Evolutionary conservation across 768 basidiomycete species (phyloP).

Genomic region (Clavaria fumosa): DNA sequence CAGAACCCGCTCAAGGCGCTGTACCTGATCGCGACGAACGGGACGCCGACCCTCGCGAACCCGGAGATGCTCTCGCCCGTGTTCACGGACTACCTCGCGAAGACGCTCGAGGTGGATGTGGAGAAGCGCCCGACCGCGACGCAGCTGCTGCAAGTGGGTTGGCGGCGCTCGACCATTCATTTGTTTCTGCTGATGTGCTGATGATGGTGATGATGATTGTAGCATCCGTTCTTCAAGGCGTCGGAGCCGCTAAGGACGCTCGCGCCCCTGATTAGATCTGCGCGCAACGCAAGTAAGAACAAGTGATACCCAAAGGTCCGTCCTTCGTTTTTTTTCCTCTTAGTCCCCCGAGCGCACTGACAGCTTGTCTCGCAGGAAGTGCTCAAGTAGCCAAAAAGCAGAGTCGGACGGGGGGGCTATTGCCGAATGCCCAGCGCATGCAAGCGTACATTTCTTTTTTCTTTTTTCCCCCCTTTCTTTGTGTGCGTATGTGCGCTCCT

Average conservation of each 20-base stretch:
- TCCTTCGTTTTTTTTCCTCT: not conserved
- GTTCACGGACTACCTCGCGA: conserved; percentile 82
- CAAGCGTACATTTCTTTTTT: no score
- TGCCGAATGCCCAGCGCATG: no score
- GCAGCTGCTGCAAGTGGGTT: conserved; percentile 55
- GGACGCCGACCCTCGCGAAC: conserved; percentile 91
- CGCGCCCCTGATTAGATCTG: conserved; percentile 84
- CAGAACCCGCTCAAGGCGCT: conserved; percentile 94
- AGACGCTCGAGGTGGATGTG: conserved; percentile 85
- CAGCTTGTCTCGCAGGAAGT: not conserved
- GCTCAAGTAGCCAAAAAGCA: not conserved
- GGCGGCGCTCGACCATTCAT: no score
- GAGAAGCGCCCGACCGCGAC: conserved; percentile 86
- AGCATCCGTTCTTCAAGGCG: conserved; percentile 82
- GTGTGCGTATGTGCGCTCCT: no score
- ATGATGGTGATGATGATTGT: no score
- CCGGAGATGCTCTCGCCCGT: conserved; percentile 55
- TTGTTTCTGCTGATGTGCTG: no score
- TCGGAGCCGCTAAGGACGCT: conserved; percentile 79
- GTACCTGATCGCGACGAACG: conserved; percentile 96
- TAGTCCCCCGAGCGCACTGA: no score
- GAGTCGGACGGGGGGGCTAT: no score
- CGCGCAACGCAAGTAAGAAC: conserved; percentile 69
- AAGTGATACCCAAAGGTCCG: conserved; percentile 21
- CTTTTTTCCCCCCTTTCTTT: no score